These are phyloP conservation scores for Torulaspora microellipsoides DNA, from an alignment of 805 yeast genomes.

Conservation along the genomic window DNA sequence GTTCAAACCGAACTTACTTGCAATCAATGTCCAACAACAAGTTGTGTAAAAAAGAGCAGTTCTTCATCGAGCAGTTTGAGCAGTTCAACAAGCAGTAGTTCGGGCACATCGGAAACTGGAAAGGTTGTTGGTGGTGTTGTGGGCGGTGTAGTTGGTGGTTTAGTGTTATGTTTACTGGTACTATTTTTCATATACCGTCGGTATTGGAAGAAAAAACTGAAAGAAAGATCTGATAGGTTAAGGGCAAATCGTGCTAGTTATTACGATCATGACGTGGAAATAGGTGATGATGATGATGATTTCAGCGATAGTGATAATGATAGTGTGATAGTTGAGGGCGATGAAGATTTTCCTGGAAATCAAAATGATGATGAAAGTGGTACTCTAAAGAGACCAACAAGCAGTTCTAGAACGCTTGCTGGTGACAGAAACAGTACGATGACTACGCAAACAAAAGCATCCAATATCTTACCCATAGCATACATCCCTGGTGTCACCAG, in stretches of 20 bases:
- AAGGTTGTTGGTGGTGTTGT: constrained; percentile 70
- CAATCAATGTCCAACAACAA: constrained; percentile 48
- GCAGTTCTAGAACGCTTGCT: neutral
- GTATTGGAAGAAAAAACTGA: constrained; percentile 39
- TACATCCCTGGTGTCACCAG: constrained; percentile 88
- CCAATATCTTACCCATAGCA: constrained; percentile 86
- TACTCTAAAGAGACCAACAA: constrained; percentile 3
- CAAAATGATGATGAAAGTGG: constrained; percentile 11
- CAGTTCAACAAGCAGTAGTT: constrained; percentile 10
- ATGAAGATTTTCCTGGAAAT: constrained; percentile 1
- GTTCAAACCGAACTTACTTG: constrained; percentile 54
- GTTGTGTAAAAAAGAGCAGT: constrained; percentile 40
- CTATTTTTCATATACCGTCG: constrained; percentile 40
- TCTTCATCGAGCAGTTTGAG: constrained; percentile 11
- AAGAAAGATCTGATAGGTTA: constrained; percentile 28
- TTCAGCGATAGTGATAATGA: constrained; percentile 23
- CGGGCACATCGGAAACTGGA: constrained; percentile 28
- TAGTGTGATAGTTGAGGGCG: constrained; percentile 1
- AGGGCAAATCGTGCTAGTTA: constrained; percentile 21
- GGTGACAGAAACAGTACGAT: constrained; percentile 45
- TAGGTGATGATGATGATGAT: constrained; percentile 21
- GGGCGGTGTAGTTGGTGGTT: constrained; percentile 49
- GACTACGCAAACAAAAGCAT: constrained; percentile 70
- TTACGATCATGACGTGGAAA: constrained; percentile 26
- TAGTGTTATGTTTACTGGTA: constrained; percentile 36